Evolutionary conservation across 805 yeast genomes (phyloP).

Genomic region (Saccharomycopsis sp.): DNA sequence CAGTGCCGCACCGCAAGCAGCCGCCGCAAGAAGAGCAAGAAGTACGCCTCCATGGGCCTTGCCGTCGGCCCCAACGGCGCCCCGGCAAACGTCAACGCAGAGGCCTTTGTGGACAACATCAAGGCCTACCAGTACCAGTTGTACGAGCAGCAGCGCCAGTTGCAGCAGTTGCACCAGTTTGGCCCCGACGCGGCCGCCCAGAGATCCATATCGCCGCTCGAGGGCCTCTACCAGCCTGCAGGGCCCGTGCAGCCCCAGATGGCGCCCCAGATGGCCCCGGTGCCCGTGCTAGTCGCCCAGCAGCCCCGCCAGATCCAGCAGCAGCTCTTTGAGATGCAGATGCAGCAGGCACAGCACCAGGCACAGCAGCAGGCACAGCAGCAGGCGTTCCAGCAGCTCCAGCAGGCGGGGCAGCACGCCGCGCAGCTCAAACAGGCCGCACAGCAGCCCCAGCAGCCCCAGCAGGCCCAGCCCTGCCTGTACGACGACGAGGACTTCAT

Average conservation of each 20-base stretch:
- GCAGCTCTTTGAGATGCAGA: constrained; percentile 6
- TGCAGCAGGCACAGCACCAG: constrained; percentile 6
- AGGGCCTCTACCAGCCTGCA: constrained; percentile 12
- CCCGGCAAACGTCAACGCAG: constrained; percentile 2
- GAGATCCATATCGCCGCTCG: constrained; percentile 19
- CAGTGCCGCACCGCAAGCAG: constrained; percentile 30
- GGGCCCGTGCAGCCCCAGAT: constrained; percentile 7
- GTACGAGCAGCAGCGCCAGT: constrained; percentile 16
- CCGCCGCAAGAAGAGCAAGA: constrained; percentile 28
- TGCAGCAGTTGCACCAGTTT: constrained; percentile 13
- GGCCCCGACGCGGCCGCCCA: constrained; percentile 12
- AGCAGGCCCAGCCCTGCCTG: background rate
- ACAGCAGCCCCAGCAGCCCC: constrained; percentile 5
- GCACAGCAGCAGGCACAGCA: constrained; percentile 4
- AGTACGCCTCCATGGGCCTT: constrained; percentile 2
- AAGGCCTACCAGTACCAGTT: constrained; percentile 18
- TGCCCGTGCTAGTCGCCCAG: no score
- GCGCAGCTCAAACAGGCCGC: background rate
- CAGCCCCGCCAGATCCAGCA: constrained; percentile 7
- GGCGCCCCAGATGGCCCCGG: no score
- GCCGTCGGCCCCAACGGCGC: constrained; percentile 6
- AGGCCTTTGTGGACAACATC: constrained; percentile 13
- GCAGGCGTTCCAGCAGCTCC: background rate
- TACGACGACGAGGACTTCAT: constrained; percentile 20
- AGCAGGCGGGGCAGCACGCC: background rate